Evolutionary conservation across 78 protist genomes (phyloP).

Genomic region (Planoprotostelium fungivorum): DNA sequence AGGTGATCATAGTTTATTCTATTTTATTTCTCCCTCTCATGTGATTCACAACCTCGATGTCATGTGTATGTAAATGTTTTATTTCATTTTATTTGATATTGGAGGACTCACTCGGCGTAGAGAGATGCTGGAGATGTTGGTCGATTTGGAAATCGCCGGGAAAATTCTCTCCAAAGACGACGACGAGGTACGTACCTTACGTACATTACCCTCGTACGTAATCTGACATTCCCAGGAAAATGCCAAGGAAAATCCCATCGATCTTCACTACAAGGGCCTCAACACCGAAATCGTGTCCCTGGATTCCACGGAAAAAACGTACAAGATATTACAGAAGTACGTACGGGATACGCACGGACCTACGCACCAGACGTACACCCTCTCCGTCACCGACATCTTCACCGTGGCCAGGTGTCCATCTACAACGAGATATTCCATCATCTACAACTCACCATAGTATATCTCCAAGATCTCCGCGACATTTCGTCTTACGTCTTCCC

Average conservation of each 20-base stretch:
- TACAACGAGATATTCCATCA: too few species aligned
- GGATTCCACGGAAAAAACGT: slow-evolving; percentile 13
- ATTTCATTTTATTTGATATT: background rate
- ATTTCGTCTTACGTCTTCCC: too few species aligned
- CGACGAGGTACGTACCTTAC: too few species aligned
- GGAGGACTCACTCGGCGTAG: too few species aligned
- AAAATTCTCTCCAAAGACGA: slow-evolving; percentile 17
- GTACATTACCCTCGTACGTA: too few species aligned
- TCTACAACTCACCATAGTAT: too few species aligned
- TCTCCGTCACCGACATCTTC: slow-evolving; percentile 9
- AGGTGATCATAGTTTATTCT: background rate
- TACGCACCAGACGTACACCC: background rate
- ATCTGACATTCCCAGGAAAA: too few species aligned
- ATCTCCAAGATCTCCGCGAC: too few species aligned
- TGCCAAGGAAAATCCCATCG: slow-evolving; percentile 28
- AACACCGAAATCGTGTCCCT: slow-evolving; percentile 54
- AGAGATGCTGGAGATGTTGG: slow-evolving; percentile 34
- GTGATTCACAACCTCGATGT: too few species aligned
- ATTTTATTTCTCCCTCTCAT: background rate
- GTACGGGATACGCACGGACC: slow-evolving; percentile 37
- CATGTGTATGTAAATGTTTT: too few species aligned
- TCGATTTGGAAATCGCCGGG: slow-evolving; percentile 73
- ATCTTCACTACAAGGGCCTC: slow-evolving; percentile 52
- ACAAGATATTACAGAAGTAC: slow-evolving; percentile 9
- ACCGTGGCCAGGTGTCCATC: background rate